Percentiles rank a stretch among this genome's conserved stretches.
These are phyloP conservation scores for Podaxis sp. DNA, from an alignment of 768 basidiomycete genomes.

Conservation along the genomic window DNA sequence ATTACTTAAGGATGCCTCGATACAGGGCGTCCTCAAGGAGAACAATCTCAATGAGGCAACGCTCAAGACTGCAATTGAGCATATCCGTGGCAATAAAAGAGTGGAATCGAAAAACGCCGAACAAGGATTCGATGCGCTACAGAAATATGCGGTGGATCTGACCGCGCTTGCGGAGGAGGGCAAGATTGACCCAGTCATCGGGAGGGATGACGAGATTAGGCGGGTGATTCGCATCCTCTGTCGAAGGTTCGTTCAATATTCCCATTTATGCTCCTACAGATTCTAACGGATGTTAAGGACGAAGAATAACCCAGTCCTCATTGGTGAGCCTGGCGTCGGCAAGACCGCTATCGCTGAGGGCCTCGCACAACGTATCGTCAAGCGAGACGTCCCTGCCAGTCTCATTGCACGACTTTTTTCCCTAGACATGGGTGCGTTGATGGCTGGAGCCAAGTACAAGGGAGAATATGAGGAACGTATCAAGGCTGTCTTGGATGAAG, in stretches of 20 bases:
- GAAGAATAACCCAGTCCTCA: slow-evolving; percentile 96
- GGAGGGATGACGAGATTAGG: slow-evolving; percentile 90
- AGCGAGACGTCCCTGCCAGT: slow-evolving; percentile 83
- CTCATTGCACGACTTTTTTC: slow-evolving; percentile 77
- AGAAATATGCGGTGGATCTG: slow-evolving; percentile 85
- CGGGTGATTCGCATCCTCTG: slow-evolving; percentile 83
- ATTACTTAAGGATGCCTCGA: slow-evolving; percentile 70
- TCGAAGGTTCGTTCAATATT: slow-evolving; percentile 47
- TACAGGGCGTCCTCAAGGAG: slow-evolving; percentile 74
- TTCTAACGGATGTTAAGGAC: slow-evolving; percentile 48
- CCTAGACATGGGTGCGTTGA: slow-evolving; percentile 93
- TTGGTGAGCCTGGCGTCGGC: slow-evolving; percentile 93
- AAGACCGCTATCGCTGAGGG: slow-evolving; percentile 97
- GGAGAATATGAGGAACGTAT: slow-evolving; percentile 97
- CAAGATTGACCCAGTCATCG: slow-evolving; percentile 94
- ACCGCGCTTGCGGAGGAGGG: slow-evolving; percentile 88
- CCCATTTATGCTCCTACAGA: slow-evolving; percentile 21
- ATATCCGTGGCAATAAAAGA: slow-evolving; percentile 79
- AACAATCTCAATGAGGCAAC: slow-evolving; percentile 68
- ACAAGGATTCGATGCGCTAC: slow-evolving; percentile 89
- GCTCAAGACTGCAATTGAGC: slow-evolving; percentile 74
- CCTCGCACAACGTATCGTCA: slow-evolving; percentile 92
- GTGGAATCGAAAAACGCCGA: slow-evolving; percentile 88
- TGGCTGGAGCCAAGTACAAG: slow-evolving; percentile 92
- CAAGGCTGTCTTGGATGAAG: slow-evolving; percentile 88